These are phyloP conservation scores for Mortierella sp. DNA, from an alignment of 371 early-diverging fungal genomes.

Conservation along the genomic window DNA sequence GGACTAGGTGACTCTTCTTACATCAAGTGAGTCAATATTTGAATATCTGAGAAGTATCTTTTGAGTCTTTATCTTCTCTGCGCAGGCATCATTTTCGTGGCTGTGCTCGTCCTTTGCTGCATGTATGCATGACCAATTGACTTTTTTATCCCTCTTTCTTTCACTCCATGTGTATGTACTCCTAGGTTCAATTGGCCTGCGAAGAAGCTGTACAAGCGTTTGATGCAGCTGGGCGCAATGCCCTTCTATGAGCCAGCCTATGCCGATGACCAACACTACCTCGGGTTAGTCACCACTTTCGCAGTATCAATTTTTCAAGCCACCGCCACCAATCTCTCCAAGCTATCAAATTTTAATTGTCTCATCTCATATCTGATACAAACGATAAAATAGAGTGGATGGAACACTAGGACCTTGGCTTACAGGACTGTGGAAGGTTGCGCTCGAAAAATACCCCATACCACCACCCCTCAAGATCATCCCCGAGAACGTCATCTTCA, in stretches of 20 bases:
- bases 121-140: not conserved
- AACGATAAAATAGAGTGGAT: conserved; percentile 70
- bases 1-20: conserved; percentile 98
- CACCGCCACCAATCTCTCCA: not conserved
- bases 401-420: conserved; percentile 92
- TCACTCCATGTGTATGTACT: not conserved
- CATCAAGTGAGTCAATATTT: conserved; percentile 67
- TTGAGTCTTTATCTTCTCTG: not conserved
- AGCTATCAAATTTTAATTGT: not conserved
- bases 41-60: not conserved
- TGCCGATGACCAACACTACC: conserved; percentile 98
- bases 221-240: conserved; percentile 91
- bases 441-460: conserved; percentile 74
- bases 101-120: not conserved
- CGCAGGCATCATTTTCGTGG: not conserved
- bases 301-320: not conserved
- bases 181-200: conserved; percentile 94
- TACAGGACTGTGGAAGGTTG: conserved; percentile 74
- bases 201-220: conserved; percentile 91
- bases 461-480: conserved; percentile 66
- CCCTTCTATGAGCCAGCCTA: conserved; percentile 84
- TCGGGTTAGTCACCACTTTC: conserved; percentile 74
- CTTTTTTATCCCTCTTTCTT: not conserved
- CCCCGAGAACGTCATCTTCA: conserved; percentile 67
- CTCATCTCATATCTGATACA: not conserved